Base-by-base conservation (phyloP, 345 rosid genomes). In the Cardamine resedifolia region DNA sequence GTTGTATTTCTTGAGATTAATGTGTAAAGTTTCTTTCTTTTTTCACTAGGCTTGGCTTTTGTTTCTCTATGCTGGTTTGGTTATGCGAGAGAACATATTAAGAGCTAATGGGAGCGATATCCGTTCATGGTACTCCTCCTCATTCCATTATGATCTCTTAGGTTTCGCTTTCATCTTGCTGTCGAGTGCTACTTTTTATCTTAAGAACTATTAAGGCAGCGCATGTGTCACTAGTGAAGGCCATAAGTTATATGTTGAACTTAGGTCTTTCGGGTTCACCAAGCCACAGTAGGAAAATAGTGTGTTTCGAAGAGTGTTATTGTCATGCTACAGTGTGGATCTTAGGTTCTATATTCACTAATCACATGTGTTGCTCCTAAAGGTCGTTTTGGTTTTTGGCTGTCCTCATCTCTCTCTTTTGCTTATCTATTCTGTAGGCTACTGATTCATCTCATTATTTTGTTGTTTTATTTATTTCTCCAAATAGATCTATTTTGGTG, bases 51-150 rank as follows among this genome's bases (percentile, higher is more conserved):
- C 89, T 23, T 94, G 99, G 98, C 85, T 96, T 28, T 78, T 92
- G 77, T 90, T 96, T 86, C 98, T 96, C 62, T 92, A 96, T 79
- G 88, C 96, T 34, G 98, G 97, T 26, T 86, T 96, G 94, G 92
- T 90, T 59, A 76, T 96, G 85, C 86, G 99, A 30, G 99, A 96
- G 77, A 96, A 95, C 74, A 89, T 92, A 70, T 77, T 96, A 71
- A 84, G 96, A 83, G 96, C 87, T 45, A 96, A 96, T 79, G 99
- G 99, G 73, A 96, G 99, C 41, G 99, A 90, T 73, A 96, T 96
- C 66, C 98, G 99, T 76, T 81, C 98, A 58, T 96, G 98, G 99
- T 96, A 85, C 76, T 73, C 24, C 1, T 49, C 19, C 14, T 33
- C 14, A 7, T 4, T 67, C 11, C 5, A 43, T 43, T 61, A 15